phyloP scores from a whole-genome alignment of 768 basidiomycete species.

The Pisolithus microcarpus region DNA sequence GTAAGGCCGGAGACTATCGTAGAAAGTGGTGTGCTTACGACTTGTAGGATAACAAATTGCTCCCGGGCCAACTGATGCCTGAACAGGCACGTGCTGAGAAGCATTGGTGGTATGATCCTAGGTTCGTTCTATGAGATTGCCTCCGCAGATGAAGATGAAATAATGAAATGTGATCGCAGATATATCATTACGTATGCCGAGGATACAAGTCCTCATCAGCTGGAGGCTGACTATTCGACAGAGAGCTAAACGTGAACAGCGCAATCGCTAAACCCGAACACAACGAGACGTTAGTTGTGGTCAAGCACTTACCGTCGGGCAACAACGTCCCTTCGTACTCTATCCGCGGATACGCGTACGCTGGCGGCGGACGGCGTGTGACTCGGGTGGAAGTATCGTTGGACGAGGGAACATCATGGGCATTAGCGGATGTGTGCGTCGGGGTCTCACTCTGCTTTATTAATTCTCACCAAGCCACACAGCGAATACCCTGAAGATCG shows the following conservation, averaged over 20 bases:
- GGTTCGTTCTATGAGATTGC: constrained; percentile 15
- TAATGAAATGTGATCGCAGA: constrained; percentile 9
- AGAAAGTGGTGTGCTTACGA: not conserved
- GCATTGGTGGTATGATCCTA: constrained; percentile 51
- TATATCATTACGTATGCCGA: constrained; percentile 28
- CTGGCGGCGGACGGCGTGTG: constrained; percentile 52
- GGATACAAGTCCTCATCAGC: not conserved
- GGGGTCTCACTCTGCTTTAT: not conserved
- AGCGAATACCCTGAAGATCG: constrained; percentile 45
- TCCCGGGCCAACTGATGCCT: constrained; percentile 46
- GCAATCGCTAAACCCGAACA: constrained; percentile 52
- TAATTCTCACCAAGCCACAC: not conserved
- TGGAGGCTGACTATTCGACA: constrained; percentile 27
- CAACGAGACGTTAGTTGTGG: constrained; percentile 34
- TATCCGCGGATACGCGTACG: constrained; percentile 53
- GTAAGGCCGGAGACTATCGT: constrained; percentile 4
- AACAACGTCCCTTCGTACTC: constrained; percentile 26
- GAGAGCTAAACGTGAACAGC: constrained; percentile 55
- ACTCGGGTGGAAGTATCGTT: constrained; percentile 52
- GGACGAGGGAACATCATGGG: constrained; percentile 48
- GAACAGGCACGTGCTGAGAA: constrained; percentile 46
- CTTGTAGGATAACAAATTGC: constrained; percentile 47
- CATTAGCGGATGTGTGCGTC: constrained; percentile 32
- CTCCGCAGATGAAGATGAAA: not conserved
- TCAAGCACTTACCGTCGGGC: constrained; percentile 3